Evolutionary conservation across 306 rosid genomes (phyloP), one percentile per base, ranked within the genome.

Genomic region (Acacia confusa): DNA sequence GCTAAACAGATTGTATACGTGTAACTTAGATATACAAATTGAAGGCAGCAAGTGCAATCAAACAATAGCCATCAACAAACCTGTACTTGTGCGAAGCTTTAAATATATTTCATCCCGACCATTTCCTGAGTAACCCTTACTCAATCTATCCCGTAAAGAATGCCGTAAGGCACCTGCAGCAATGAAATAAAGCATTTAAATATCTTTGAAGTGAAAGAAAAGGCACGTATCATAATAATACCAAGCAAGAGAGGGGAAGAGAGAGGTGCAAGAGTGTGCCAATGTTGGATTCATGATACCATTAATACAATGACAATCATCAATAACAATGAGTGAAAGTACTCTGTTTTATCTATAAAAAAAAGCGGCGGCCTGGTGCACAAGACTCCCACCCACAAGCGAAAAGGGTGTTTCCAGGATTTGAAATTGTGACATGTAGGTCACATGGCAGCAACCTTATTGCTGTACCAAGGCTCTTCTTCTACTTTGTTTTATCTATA

Each of bases 31-130:
- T n/a, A 38, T 65, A 44, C 43, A 78, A 52, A 74, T 17, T n/a
- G 57, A 79, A 61, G 79, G 65, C 28, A 27, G 28, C 28, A 80
- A 40, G 85, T 60, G 64, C 75, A 63, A 78, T 43, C 73, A 65
- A 64, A 25, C 70, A 77, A 58, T 28, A 41, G 20, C 44, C 53
- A 85, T 72, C 52, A 82, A 87, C 91, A 65, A 78, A 95, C 98
- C 99, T 88, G 97, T 86, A 83, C 98, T 95, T 3, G 98, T 95
- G 24, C 94, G 89, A 25, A 95, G 91, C 87, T 93, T 95, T 88
- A 95, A 86, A 77, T 87, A 82, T 86, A 95, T 95, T 80, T 92
- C 93, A 92, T 95, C 99, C 17, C 93, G 94, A 78, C 87, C 25
- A 83, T 74, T 90, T n/a, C 98, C 94, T 2, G 96, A 72, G 52